Conservation (phyloP, 805 yeast species). For the Ogataea philodendri region DNA sequence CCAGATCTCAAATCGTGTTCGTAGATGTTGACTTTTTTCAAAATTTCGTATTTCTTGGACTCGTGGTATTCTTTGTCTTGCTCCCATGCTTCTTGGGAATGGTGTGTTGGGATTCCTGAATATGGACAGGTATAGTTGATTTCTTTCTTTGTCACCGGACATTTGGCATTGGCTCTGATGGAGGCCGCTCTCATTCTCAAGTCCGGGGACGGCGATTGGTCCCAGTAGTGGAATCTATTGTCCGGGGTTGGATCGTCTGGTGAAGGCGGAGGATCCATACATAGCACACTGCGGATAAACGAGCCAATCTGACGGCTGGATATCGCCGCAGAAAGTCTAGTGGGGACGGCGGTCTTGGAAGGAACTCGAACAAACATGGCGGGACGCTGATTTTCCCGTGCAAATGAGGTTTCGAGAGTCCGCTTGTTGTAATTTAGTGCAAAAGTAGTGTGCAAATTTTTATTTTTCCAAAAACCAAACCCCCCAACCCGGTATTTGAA, state of each 20-base stretch:
- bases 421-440: neutral
- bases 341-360: constrained; percentile 2
- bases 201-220: constrained; percentile 84
- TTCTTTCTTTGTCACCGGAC: constrained; percentile 83
- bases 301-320: constrained; percentile 25
- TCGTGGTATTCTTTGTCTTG: constrained; percentile 70
- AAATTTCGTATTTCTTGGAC: constrained; percentile 61
- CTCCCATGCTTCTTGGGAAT: constrained; percentile 86
- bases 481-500: constrained; percentile 1
- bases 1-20: constrained; percentile 96
- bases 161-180: constrained; percentile 80
- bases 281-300: constrained; percentile 37
- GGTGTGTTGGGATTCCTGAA: constrained; percentile 97
- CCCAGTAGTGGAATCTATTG: constrained; percentile 85
- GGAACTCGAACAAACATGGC: constrained; percentile 8
- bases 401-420: neutral
- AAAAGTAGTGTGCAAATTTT: constrained; percentile 8
- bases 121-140: constrained; percentile 86
- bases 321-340: neutral
- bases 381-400: neutral
- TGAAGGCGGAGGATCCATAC: constrained; percentile 60
- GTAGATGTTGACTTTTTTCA: constrained; percentile 84
- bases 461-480: constrained; percentile 3
- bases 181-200: constrained; percentile 88
- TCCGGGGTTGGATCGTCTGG: constrained; percentile 67